Conservation (phyloP, 768 basidiomycete genomes). For the Termitomyces sp. region DNA sequence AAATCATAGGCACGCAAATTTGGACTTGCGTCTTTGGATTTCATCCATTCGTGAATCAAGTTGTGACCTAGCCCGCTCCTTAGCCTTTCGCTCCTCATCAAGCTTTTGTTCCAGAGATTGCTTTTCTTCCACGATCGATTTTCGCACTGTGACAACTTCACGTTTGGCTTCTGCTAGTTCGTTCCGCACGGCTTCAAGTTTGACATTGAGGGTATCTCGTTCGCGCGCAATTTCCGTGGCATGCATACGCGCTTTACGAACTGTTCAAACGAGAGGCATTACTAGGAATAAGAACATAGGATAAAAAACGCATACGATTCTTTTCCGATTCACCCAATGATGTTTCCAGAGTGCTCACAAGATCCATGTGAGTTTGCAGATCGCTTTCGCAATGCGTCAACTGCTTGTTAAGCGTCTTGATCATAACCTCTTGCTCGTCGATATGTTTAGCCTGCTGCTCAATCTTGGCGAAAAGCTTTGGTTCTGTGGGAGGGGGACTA, state of each 20-base stretch:
- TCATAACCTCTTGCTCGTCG: constrained; percentile 86
- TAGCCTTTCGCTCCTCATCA: constrained; percentile 85
- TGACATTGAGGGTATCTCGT: constrained; percentile 67
- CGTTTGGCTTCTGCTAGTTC: constrained; percentile 78
- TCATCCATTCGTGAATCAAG: constrained; percentile 89
- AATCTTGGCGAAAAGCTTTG: constrained; percentile 53
- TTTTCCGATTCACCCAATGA: constrained; percentile 91
- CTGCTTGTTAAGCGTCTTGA: constrained; percentile 92
- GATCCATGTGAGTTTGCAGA: constrained; percentile 87
- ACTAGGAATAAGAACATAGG: constrained; percentile 1
- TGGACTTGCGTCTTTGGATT: constrained; percentile 80
- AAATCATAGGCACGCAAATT: constrained; percentile 82
- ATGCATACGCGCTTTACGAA: constrained; percentile 92
- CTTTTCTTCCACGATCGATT: constrained; percentile 85
- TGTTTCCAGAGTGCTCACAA: constrained; percentile 79
- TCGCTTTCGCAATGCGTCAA: constrained; percentile 91
- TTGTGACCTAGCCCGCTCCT: constrained; percentile 84
- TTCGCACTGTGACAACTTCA: constrained; percentile 73
- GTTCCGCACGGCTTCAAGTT: constrained; percentile 62
- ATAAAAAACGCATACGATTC: constrained; percentile 60
- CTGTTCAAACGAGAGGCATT: constrained; percentile 31
- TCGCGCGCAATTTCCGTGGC: constrained; percentile 87
- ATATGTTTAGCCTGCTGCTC: constrained; percentile 75
- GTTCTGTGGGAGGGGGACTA: constrained; percentile 41
- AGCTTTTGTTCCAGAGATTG: constrained; percentile 79